Evolutionary conservation across 1,284 basidiomycete genomes (phyloP).

Genomic region (Tylopilus sp.): DNA sequence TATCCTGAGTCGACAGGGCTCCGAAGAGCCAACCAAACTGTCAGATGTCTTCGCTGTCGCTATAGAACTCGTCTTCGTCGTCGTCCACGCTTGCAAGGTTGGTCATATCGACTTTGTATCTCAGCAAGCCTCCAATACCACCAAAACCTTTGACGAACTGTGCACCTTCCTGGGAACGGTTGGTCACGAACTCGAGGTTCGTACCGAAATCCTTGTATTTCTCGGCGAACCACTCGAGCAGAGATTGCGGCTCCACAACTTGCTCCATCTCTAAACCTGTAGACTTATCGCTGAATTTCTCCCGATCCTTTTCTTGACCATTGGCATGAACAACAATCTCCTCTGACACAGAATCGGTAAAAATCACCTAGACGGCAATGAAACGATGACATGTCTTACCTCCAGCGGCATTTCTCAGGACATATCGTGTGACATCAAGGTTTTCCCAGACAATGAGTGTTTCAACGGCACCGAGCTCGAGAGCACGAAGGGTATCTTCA

Average conservation of each 20-base stretch:
- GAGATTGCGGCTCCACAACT: constrained; percentile 68
- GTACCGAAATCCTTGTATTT: constrained; percentile 98
- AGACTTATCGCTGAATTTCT: constrained; percentile 93
- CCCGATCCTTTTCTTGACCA: constrained; percentile 85
- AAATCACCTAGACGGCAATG: not conserved
- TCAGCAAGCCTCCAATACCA: constrained; percentile 91
- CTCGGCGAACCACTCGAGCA: constrained; percentile 98
- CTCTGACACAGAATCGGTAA: constrained; percentile 45
- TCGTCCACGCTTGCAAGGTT: constrained; percentile 78
- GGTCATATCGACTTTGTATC: constrained; percentile 94
- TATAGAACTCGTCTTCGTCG: constrained; percentile 53
- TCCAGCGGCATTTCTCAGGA: constrained; percentile 85
- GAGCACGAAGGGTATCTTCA: constrained; percentile 93
- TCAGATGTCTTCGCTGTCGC: constrained; percentile 81
- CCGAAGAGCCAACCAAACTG: constrained; percentile 76
- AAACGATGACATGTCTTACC: constrained; percentile 45
- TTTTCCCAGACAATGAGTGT: constrained; percentile 99
- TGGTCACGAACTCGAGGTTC: constrained; percentile 86
- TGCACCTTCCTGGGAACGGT: constrained; percentile 93
- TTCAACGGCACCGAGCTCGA: constrained; percentile 96
- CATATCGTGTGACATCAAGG: constrained; percentile 82
- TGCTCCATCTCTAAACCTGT: constrained; percentile 97
- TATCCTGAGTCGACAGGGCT: constrained; percentile 57
- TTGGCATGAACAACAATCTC: constrained; percentile 80
- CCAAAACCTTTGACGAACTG: constrained; percentile 99